Evolutionary conservation across 768 basidiomycete genomes (phyloP).

Genomic region (Candolleomyces aberdarensis): DNA sequence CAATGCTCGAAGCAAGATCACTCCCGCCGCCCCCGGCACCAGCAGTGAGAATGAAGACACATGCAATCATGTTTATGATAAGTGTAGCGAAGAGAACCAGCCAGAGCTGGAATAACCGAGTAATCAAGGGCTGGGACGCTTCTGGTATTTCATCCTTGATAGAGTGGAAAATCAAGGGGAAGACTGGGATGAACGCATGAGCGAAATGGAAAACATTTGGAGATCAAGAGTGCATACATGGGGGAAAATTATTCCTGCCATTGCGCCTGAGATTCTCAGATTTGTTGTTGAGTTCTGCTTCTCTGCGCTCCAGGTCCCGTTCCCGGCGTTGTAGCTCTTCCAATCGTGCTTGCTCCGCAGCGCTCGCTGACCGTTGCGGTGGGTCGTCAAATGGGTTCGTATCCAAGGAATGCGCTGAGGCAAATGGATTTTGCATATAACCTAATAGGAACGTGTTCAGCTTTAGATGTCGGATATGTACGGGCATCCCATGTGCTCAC

Average conservation of each 20-base stretch:
- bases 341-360: constrained; percentile 37
- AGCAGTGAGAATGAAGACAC: constrained; percentile 78
- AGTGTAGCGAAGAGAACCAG: constrained; percentile 81
- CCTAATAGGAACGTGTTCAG: constrained; percentile 15
- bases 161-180: constrained; percentile 91
- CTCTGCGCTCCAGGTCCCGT: constrained; percentile 75
- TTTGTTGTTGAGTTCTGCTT: constrained; percentile 67
- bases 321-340: constrained; percentile 79
- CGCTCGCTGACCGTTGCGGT: constrained; percentile 32
- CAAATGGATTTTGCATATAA: constrained; percentile 73
- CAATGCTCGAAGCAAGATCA: constrained; percentile 80
- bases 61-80: constrained; percentile 86
- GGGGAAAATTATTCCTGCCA: constrained; percentile 93
- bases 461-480: background rate
- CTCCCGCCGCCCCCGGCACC: constrained; percentile 74
- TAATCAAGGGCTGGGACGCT: constrained; percentile 72
- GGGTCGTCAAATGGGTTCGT: constrained; percentile 92
- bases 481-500: constrained; percentile 17
- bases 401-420: constrained; percentile 81
- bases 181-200: constrained; percentile 53
- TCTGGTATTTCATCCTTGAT: constrained; percentile 89
- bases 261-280: constrained; percentile 67
- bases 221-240: constrained; percentile 50
- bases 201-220: constrained; percentile 10
- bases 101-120: constrained; percentile 91